Base-by-base conservation (phyloP, 192 early-diverging fungal species). In the Backusella morwellensis region DNA sequence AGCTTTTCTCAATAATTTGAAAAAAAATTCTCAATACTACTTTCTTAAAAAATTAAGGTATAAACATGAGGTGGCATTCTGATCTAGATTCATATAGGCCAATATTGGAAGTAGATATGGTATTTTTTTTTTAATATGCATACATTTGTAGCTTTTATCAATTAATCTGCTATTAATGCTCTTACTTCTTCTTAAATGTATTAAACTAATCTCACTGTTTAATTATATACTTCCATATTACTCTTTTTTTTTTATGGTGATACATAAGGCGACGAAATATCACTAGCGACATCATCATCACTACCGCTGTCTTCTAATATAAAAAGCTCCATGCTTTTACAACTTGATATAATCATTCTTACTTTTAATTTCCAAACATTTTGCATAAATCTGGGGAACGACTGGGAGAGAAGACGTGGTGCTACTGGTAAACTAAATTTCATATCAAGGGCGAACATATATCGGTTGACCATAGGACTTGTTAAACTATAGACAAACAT, bases 291-390 rank as follows among this genome's bases (percentile, higher is more conserved):
- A 50, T 50, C 19, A 17, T n/a, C 47, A 17, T 50, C 47, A 50
- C 47, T 50, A 17, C 19, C 15, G 47, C n/a, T n/a, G 4, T 50
- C 47, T 50, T 50, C 47, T 19, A 50, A 15, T 50, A 50, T 50
- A 50, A 50, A 50, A 50, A n/a, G 47, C 15, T 50, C 47, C 47
- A 0, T 19, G 17, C 47, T 50, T 50, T 50, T 50, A 17, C 47
- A 50, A n/a, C 47, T 50, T 50, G 47, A 50, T 50, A 50, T 50
- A 17, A 17, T 50, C 47, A 68, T 3, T 68, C 67, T 66, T 66
- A 66, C 66, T 68, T 68, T 68, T 68, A 19, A 68, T 68, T 68
- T 68, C 67, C 67, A 68, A 68, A 68, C 67, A 68, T 68, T 68
- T 68, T 35, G 35, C 32, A 68, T 68, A 68, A 68, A 68, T 68